Evolutionary conservation across 73 alveolate species (phyloP).

Genomic region (Paraurostyla sp.): DNA sequence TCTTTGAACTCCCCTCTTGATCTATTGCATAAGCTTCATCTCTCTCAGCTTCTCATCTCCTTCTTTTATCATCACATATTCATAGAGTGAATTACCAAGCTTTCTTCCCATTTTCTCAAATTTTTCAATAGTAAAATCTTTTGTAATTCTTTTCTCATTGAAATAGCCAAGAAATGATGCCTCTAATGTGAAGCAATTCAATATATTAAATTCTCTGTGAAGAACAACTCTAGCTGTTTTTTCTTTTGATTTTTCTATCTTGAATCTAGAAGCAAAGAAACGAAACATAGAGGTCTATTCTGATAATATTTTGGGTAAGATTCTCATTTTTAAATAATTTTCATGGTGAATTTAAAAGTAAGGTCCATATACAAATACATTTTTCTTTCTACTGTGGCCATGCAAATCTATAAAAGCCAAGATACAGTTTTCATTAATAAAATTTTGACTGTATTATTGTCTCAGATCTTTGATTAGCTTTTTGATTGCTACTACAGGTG

Average conservation of each 20-base stretch:
- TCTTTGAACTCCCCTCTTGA: background rate
- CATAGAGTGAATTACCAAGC: background rate
- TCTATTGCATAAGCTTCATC: background rate
- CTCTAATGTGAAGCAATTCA: constrained; percentile 63
- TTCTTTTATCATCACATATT: constrained; percentile 22
- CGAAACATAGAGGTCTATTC: constrained; percentile 61
- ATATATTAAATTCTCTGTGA: constrained; percentile 54
- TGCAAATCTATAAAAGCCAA: constrained; percentile 80
- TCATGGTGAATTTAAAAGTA: constrained; percentile 52
- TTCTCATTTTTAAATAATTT: constrained; percentile 49
- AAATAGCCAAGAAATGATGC: constrained; percentile 69
- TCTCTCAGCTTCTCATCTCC: constrained; percentile 37
- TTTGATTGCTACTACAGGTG: constrained; percentile 76
- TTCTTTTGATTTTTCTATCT: constrained; percentile 57
- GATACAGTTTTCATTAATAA: constrained; percentile 35
- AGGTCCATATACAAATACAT: constrained; percentile 81
- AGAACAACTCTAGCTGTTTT: constrained; percentile 66
- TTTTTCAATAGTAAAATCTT: background rate
- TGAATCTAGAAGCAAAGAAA: constrained; percentile 63
- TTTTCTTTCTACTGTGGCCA: constrained; percentile 81
- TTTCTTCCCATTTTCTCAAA: background rate
- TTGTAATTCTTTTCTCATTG: constrained; percentile 26
- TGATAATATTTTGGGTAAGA: constrained; percentile 34
- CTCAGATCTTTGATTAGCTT: constrained; percentile 61
- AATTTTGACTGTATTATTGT: background rate